A percentile compares a stretch with the other conserved stretches of the same genome.
Conservation (phyloP, 1,284 basidiomycete genomes). For the Mycena citricolor region DNA sequence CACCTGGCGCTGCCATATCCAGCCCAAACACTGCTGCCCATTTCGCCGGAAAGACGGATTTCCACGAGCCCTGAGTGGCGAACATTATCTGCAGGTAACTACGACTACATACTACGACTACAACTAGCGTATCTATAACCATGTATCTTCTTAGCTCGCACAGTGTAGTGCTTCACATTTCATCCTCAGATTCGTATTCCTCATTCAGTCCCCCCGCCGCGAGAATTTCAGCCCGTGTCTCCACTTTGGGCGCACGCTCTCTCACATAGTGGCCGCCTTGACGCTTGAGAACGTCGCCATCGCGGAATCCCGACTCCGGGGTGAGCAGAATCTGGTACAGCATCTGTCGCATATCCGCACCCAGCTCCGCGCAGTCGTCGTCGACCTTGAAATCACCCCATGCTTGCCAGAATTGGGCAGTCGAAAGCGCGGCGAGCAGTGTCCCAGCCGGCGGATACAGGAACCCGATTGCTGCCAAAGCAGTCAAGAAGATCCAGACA, state of each 20-base stretch:
- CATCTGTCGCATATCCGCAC: slow-evolving; percentile 16
- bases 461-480: slow-evolving; percentile 10
- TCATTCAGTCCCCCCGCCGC: slow-evolving; percentile 12
- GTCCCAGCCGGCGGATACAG: slow-evolving; percentile 2
- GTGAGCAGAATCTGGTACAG: slow-evolving; percentile 10
- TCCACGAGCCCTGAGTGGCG: too few relatives aligned
- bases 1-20: slow-evolving; percentile 1
- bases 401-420: slow-evolving; percentile 5
- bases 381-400: slow-evolving; percentile 14
- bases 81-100: too few relatives aligned
- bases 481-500: slow-evolving; percentile 15
- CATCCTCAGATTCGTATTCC: slow-evolving; percentile 2
- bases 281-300: slow-evolving; percentile 1
- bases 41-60: too few relatives aligned
- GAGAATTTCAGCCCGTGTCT: slow-evolving; percentile 12
- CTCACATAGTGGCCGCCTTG: slow-evolving; percentile 7
- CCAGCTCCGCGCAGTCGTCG: slow-evolving; percentile 1
- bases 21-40: slow-evolving; percentile 4
- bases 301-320: slow-evolving; percentile 12
- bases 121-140: too few relatives aligned
- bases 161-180: not conserved
- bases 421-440: slow-evolving; percentile 5
- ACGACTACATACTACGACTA: too few relatives aligned
- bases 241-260: not conserved
- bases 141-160: too few relatives aligned